Percentiles rank a stretch among this genome's conserved stretches.
These are phyloP conservation scores for Acer negundo DNA, from an alignment of 345 rosid species.

Conservation along the genomic window DNA sequence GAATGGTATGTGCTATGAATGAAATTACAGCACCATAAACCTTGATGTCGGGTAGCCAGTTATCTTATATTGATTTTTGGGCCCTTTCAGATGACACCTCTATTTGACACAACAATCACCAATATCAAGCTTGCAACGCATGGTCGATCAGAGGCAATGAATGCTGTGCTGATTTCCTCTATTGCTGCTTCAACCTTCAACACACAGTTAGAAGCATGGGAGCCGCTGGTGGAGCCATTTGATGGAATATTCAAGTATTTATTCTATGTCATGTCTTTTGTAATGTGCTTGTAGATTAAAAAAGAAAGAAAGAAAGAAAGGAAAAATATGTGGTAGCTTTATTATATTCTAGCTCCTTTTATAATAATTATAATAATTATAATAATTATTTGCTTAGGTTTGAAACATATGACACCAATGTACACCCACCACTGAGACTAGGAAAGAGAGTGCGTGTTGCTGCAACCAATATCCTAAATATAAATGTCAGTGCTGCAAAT, in stretches of 20 bases:
- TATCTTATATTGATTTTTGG: constrained; percentile 21
- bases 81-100: constrained; percentile 81
- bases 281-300: background rate
- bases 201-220: constrained; percentile 96
- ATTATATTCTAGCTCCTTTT: constrained; percentile 12
- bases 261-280: constrained; percentile 25
- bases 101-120: constrained; percentile 81
- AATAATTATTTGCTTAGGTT: constrained; percentile 49
- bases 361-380: constrained; percentile 19
- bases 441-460: constrained; percentile 88
- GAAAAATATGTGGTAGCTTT: constrained; percentile 13
- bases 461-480: constrained; percentile 78
- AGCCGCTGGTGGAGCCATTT: constrained; percentile 97
- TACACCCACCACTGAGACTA: constrained; percentile 52
- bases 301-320: no score
- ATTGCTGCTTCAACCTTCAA: constrained; percentile 96
- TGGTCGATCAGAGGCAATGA: constrained; percentile 92
- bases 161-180: constrained; percentile 87
- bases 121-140: constrained; percentile 96
- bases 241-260: constrained; percentile 97
- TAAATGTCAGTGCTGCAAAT: constrained; percentile 88
- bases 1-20: constrained; percentile 65
- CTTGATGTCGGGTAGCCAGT: background rate
- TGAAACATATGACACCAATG: constrained; percentile 81
- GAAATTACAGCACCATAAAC: constrained; percentile 9